phyloP scores from a whole-genome alignment of 129 eudicot genomes.

The Heracleum sosnowskyi region DNA sequence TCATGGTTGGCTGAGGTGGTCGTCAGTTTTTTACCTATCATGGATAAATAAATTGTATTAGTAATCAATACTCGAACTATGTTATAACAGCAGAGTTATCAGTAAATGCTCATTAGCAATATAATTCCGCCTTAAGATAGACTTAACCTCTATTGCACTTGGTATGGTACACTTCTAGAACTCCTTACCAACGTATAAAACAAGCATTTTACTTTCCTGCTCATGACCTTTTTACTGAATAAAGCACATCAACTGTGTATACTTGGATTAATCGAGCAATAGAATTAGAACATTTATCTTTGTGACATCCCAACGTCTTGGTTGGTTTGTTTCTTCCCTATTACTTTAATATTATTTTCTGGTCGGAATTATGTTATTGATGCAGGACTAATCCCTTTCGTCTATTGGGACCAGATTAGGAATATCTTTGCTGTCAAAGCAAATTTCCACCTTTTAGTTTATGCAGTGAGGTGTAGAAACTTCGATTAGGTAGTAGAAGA shows the following conservation, averaged over 20 bases:
- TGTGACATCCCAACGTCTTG: not conserved
- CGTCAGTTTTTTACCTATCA: not conserved
- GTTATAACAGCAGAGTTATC: not conserved
- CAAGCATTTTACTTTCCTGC: not conserved
- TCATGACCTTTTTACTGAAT: not conserved
- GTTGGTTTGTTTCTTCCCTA: not conserved
- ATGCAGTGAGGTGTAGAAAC: not conserved
- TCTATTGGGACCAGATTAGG: not conserved
- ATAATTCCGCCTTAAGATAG: not conserved
- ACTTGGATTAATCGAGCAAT: not conserved
- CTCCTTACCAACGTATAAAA: not conserved
- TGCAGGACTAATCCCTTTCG: not conserved
- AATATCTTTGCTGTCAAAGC: not conserved
- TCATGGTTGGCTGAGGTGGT: conserved; percentile 66
- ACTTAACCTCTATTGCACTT: not conserved
- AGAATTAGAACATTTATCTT: not conserved
- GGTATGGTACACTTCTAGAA: not conserved
- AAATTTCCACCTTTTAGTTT: not conserved
- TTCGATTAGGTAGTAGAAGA: not conserved
- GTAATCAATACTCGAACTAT: not conserved
- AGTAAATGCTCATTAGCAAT: not conserved
- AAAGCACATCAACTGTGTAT: not conserved
- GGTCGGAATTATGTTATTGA: not conserved
- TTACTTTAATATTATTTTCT: not conserved
- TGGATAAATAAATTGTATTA: not conserved